Conservation (phyloP, 176 grass and related monocot genomes). For the Rhynchospora breviuscula region DNA sequence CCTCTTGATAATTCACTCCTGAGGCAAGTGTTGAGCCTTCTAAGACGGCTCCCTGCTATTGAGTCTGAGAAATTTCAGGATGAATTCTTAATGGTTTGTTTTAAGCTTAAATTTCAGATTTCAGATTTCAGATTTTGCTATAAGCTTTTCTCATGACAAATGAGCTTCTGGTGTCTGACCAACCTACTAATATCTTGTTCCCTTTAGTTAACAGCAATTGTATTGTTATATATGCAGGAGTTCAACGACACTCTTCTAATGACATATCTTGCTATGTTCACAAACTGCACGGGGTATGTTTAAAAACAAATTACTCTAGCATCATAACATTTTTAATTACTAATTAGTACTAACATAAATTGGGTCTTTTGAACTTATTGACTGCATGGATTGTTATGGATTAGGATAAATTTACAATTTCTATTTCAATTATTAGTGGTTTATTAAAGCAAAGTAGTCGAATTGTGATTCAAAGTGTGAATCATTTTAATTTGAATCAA, state of each 20-base stretch:
- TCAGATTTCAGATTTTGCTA: conserved; percentile 4
- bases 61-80: conserved; percentile 97
- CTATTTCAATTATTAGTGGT: background rate
- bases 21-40: conserved; percentile 92
- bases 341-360: background rate
- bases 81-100: conserved; percentile 83
- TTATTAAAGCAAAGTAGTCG: background rate
- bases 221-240: conserved; percentile 53
- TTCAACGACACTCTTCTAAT: conserved; percentile 94
- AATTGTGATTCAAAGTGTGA: background rate
- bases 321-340: background rate
- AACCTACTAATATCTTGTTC: background rate
- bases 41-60: conserved; percentile 91
- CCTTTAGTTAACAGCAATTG: conserved; percentile 2
- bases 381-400: background rate
- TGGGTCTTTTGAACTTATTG: background rate
- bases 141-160: conserved; percentile 2
- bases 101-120: background rate
- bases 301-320: background rate
- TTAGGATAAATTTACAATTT: background rate
- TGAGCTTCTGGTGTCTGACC: conserved; percentile 1
- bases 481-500: background rate
- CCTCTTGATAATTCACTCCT: conserved; percentile 82
- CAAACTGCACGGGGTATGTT: conserved; percentile 81
- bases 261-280: conserved; percentile 98